Base-by-base conservation (phyloP, 1,284 basidiomycete species). In the Porogramme epimiltina region DNA sequence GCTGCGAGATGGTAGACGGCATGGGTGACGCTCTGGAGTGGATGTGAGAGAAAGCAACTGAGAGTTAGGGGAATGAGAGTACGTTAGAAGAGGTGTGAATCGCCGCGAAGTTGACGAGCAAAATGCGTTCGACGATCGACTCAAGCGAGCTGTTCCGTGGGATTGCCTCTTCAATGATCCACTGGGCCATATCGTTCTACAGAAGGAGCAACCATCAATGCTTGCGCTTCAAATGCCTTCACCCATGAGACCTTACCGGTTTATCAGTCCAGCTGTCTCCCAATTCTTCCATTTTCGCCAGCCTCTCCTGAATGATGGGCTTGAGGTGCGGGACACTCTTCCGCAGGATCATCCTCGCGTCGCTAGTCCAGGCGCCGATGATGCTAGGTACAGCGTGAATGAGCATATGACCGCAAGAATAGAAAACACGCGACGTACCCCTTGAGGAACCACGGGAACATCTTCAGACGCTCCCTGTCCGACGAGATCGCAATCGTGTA, bases 1-100 rank as follows among this genome's bases (percentile, higher is more conserved):
- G 70, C 66, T 6, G 77, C 74, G 4, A 81, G 62, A 39, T 76
- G 63, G 49, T 66, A 76, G 10, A 82, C 47, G 0, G 67, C 67
- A 42, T 70, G 65, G 0, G 69, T 68, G 42, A 75, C 63, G 13
- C 62, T 67, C 74, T 76, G 16, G 42, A 3, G 1, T 18, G 18
- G 4, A 5, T 11, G 25, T 34, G 1, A 26, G 16, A 24, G 8
- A 9, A 9, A 1, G 22, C 3, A 13, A 1, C 1, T 2, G 15
- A 19, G 3, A 24, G 23, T 8, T 6, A 11, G 15, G 4, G 18
- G 16, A 4, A 4, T 18, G 4, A 19, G 24, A 11, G 2, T n/a
- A 43, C 42, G 19, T n/a, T 43, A 10, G 42, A 43, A 3, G 42
- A 33, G 1, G 11, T 22, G 19, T 33, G 42, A 26, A 43, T 43